A percentile compares a stretch with the other conserved stretches of the same genome.
phyloP scores from a whole-genome alignment of 2,329 filamentous ascomycete genomes.

The Beauveria rudraprayagi region DNA sequence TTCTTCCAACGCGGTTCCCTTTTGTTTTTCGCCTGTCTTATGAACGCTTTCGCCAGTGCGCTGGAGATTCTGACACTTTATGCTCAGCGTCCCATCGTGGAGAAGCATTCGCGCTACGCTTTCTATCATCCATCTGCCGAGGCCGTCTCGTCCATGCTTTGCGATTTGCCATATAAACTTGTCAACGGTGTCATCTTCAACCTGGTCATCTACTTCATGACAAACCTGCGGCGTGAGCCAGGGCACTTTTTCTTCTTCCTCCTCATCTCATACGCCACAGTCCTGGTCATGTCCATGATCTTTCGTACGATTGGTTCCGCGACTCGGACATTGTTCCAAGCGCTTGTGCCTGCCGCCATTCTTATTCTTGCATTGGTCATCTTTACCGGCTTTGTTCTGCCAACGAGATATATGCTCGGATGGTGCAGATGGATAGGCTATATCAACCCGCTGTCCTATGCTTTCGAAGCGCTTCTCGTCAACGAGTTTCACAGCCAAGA shows the following conservation, averaged over 20 bases:
- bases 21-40: constrained; percentile 79
- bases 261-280: constrained; percentile 64
- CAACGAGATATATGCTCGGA: constrained; percentile 60
- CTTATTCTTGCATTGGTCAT: constrained; percentile 60
- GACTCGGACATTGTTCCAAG: constrained; percentile 61
- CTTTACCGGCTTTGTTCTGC: constrained; percentile 63
- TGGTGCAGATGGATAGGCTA: constrained; percentile 84
- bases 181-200: constrained; percentile 68
- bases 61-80: constrained; percentile 83
- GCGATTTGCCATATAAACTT: constrained; percentile 72
- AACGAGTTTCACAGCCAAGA: constrained; percentile 69
- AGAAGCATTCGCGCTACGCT: constrained; percentile 81
- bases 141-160: constrained; percentile 79
- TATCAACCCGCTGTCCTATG: constrained; percentile 70
- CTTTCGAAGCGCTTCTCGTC: constrained; percentile 71
- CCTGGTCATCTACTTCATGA: constrained; percentile 77
- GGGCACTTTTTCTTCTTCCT: constrained; percentile 81
- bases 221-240: constrained; percentile 64
- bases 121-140: constrained; percentile 89
- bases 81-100: constrained; percentile 81
- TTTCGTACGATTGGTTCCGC: constrained; percentile 75
- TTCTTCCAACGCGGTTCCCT: constrained; percentile 76
- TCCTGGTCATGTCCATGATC: constrained; percentile 75
- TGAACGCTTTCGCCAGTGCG: constrained; percentile 76
- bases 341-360: constrained; percentile 51